Evolutionary conservation across 805 yeast genomes (phyloP).

Genomic region (Pichia nakasei): DNA sequence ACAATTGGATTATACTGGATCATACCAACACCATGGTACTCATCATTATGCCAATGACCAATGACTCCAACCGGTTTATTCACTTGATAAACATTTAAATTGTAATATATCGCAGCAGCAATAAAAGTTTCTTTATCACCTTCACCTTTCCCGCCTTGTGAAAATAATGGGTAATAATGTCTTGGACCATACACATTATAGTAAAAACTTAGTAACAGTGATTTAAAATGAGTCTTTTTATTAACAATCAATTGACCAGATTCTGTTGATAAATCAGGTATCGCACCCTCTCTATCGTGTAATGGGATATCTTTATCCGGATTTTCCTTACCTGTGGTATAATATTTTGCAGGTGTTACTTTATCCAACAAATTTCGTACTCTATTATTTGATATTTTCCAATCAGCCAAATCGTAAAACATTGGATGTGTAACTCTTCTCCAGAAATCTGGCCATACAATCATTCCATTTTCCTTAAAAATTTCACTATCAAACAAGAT

Average conservation of each 20-base stretch:
- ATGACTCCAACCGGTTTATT: constrained; percentile 39
- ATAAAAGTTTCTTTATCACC: constrained; percentile 54
- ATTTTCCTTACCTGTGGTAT: constrained; percentile 9
- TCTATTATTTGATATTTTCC: constrained; percentile 24
- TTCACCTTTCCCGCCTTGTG: constrained; percentile 43
- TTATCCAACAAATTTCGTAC: constrained; percentile 25
- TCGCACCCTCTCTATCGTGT: constrained; percentile 44
- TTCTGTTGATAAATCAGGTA: constrained; percentile 48
- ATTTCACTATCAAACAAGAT: constrained; percentile 47
- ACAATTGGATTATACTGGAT: constrained; percentile 42
- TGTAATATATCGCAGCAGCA: constrained; percentile 41
- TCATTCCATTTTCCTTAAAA: constrained; percentile 40
- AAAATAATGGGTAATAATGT: constrained; percentile 37
- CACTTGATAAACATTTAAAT: constrained; percentile 40
- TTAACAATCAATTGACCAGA: constrained; percentile 47
- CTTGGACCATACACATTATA: constrained; percentile 46
- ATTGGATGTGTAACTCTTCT: constrained; percentile 44
- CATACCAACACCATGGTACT: constrained; percentile 47
- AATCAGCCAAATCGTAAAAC: constrained; percentile 38
- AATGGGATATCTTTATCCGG: constrained; percentile 28
- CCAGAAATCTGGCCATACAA: constrained; percentile 58
- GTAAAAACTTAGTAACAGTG: constrained; percentile 40
- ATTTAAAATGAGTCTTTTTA: constrained; percentile 38
- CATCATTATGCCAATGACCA: constrained; percentile 33
- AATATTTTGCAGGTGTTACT: constrained; percentile 18